Evolutionary conservation across 2,329 filamentous ascomycete genomes (phyloP).

Genomic region (Neonectria sp.): DNA sequence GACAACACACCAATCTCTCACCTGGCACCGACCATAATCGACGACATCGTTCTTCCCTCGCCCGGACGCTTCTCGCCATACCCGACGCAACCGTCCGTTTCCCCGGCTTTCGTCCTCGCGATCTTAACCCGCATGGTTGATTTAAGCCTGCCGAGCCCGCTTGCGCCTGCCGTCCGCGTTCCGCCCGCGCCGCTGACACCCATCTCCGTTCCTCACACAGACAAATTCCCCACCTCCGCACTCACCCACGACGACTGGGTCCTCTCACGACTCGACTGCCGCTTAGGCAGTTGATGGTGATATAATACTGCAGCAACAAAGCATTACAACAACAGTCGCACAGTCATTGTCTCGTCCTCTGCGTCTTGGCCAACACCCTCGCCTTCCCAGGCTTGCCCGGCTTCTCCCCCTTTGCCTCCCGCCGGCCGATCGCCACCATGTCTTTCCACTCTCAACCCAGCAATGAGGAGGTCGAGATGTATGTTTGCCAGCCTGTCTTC

Average conservation of each 20-base stretch:
- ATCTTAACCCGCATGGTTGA: constrained; percentile 3
- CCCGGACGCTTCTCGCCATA: neutral
- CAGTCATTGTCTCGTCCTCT: constrained; percentile 3
- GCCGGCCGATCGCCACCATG: constrained; percentile 23
- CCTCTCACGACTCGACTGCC: constrained; percentile 25
- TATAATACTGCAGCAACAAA: constrained; percentile 7
- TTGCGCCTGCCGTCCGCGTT: constrained; percentile 16
- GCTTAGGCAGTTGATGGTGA: constrained; percentile 15
- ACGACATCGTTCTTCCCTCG: neutral
- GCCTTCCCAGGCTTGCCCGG: constrained; percentile 9
- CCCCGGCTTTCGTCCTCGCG: neutral
- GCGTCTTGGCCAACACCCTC: constrained; percentile 7
- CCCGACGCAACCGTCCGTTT: neutral
- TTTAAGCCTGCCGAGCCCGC: constrained; percentile 9
- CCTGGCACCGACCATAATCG: neutral
- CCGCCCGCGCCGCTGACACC: constrained; percentile 18
- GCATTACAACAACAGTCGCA: neutral
- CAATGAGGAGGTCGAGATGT: constrained; percentile 49
- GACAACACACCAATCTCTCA: constrained; percentile 5
- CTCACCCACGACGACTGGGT: constrained; percentile 26
- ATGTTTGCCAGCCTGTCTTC: constrained; percentile 21
- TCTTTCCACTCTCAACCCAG: constrained; percentile 38
- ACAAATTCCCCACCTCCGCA: constrained; percentile 37
- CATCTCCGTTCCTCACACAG: constrained; percentile 10
- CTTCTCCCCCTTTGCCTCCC: neutral